phyloP scores from a whole-genome alignment of 768 basidiomycete genomes.

The Pulveroboletus ravenelii region DNA sequence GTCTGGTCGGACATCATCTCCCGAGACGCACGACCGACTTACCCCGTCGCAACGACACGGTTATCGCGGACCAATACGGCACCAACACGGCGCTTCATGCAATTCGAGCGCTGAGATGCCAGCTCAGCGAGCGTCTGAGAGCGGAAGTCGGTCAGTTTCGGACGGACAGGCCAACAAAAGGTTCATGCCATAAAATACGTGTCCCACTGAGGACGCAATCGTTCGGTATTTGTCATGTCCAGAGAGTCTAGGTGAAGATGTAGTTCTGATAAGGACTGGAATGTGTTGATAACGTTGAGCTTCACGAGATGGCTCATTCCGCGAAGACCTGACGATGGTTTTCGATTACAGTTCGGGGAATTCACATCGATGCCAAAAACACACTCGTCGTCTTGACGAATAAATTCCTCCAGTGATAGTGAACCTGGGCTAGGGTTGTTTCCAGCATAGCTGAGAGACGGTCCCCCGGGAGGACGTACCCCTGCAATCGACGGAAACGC shows the following conservation, averaged over 20 bases:
- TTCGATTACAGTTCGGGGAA: slow-evolving; percentile 19
- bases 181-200: slow-evolving; percentile 88
- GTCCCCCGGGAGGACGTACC: slow-evolving; percentile 32
- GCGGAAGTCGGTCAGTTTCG: slow-evolving; percentile 4
- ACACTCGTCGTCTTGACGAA: slow-evolving; percentile 62
- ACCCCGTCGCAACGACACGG: slow-evolving; percentile 78
- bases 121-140: slow-evolving; percentile 80
- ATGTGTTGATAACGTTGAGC: slow-evolving; percentile 63
- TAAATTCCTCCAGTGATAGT: slow-evolving; percentile 64
- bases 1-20: background rate
- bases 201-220: slow-evolving; percentile 89
- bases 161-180: background rate
- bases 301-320: slow-evolving; percentile 45
- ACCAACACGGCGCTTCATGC: slow-evolving; percentile 96
- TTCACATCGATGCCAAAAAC: slow-evolving; percentile 48
- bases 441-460: slow-evolving; percentile 6
- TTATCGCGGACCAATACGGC: slow-evolving; percentile 86
- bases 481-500: slow-evolving; percentile 58
- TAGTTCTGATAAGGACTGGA: slow-evolving; percentile 48
- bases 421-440: slow-evolving; percentile 12
- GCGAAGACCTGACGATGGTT: slow-evolving; percentile 12
- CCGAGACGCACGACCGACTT: slow-evolving; percentile 15
- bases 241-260: slow-evolving; percentile 61
- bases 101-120: slow-evolving; percentile 86
- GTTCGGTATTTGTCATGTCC: slow-evolving; percentile 65